phyloP scores from a whole-genome alignment of 2,329 filamentous ascomycete genomes.

The Fusarium miscanthi region DNA sequence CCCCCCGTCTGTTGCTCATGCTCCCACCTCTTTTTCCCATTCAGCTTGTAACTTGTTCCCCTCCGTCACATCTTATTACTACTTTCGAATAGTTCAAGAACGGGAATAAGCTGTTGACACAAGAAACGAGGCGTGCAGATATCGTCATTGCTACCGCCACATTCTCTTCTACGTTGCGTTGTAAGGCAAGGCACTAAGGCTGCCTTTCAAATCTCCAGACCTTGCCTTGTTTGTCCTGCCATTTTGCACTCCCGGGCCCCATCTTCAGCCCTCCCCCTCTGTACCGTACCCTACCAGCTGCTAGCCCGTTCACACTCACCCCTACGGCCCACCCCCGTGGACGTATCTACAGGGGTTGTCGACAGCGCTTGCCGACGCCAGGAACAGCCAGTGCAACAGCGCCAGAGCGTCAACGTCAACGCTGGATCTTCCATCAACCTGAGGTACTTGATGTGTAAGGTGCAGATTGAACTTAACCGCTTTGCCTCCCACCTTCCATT shows the following conservation, averaged over 20 bases:
- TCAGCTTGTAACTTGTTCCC: slow-evolving; percentile 5
- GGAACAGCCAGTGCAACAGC: slow-evolving; percentile 32
- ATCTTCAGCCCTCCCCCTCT: slow-evolving; percentile 1
- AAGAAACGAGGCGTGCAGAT: slow-evolving; percentile 14
- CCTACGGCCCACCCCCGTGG: slow-evolving; percentile 9
- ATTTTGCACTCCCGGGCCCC: slow-evolving; percentile 6
- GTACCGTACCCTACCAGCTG: neutral
- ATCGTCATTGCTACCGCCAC: slow-evolving; percentile 20
- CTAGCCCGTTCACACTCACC: neutral
- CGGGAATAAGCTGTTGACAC: neutral
- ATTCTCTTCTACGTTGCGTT: neutral
- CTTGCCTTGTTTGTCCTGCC: slow-evolving; percentile 1
- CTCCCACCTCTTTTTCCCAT: slow-evolving; percentile 18
- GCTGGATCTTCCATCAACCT: slow-evolving; percentile 15
- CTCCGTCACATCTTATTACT: slow-evolving; percentile 16
- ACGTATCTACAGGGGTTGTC: slow-evolving; percentile 16
- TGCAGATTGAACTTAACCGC: slow-evolving; percentile 25
- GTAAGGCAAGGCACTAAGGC: neutral
- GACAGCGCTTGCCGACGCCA: slow-evolving; percentile 30
- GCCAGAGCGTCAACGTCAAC: slow-evolving; percentile 29
- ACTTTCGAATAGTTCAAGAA: slow-evolving; percentile 7
- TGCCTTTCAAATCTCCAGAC: slow-evolving; percentile 3
- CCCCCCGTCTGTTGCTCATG: slow-evolving; percentile 4
- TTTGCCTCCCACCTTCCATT: slow-evolving; percentile 19
- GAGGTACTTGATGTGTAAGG: slow-evolving; percentile 2